Conservation (phyloP, 2,329 filamentous ascomycete species). For the Aspergillus ochraceoroseus region DNA sequence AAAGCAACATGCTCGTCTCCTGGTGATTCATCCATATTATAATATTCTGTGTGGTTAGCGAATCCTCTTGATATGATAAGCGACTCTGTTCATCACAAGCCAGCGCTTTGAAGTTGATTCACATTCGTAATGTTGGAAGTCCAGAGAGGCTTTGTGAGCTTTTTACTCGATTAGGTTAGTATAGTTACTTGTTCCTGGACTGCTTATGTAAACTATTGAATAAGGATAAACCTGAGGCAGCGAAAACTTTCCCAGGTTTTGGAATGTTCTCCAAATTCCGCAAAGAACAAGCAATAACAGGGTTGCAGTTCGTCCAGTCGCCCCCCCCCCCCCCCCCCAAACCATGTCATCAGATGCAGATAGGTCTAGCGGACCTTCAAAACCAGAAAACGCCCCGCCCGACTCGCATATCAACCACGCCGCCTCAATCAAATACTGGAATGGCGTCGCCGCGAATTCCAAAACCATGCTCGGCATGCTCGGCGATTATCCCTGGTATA, state of each 20-base stretch:
- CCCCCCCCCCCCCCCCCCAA: no score
- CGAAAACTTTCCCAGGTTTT: neutral
- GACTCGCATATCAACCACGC: conserved; percentile 32
- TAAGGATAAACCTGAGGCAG: neutral
- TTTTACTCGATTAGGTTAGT: conserved; percentile 2
- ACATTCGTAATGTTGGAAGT: no score
- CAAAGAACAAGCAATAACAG: no score
- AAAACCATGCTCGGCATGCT: conserved; percentile 56
- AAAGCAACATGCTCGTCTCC: conserved; percentile 47
- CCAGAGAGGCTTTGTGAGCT: conserved; percentile 6
- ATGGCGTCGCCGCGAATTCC: conserved; percentile 38
- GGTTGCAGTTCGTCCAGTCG: no score
- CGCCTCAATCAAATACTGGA: conserved; percentile 38
- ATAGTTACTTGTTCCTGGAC: no score
- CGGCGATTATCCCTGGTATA: conserved; percentile 64
- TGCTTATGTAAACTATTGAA: neutral
- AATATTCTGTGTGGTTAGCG: no score
- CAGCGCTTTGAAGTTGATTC: no score
- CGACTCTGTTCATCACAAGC: no score
- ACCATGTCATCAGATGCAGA: neutral
- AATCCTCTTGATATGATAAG: no score
- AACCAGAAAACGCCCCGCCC: conserved; percentile 4
- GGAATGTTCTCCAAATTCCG: no score
- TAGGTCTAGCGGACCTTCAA: neutral
- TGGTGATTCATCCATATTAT: conserved; percentile 12